Conservation (phyloP, 2,329 filamentous ascomycete species). For the Apiospora sp. region DNA sequence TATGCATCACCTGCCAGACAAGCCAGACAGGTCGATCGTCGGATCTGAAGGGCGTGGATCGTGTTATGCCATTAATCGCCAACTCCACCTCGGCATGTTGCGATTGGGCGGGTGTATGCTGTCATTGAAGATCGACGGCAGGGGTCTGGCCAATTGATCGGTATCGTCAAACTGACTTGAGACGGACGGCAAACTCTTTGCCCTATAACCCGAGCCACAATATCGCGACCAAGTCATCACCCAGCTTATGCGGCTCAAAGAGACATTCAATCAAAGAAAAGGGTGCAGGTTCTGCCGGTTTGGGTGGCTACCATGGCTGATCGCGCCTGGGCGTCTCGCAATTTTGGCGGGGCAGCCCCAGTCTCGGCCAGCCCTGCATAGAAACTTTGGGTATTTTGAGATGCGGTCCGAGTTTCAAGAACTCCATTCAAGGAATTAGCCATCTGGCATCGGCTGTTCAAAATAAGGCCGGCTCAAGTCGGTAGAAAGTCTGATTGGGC, state of each 20-base stretch:
- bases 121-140: not conserved
- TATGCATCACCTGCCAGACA: not conserved
- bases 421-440: not conserved
- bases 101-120: not conserved
- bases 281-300: not conserved
- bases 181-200: constrained; percentile 4
- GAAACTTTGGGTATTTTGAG: not conserved
- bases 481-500: not conserved
- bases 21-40: not conserved
- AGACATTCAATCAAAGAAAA: constrained; percentile 1
- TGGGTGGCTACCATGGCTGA: not conserved
- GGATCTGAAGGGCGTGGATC: not conserved
- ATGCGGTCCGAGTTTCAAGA: constrained; percentile 1
- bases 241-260: constrained; percentile 2
- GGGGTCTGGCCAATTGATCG: not conserved
- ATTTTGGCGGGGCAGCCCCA: not conserved
- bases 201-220: not conserved
- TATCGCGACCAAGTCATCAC: not conserved
- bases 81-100: not conserved
- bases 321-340: not conserved
- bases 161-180: constrained; percentile 16
- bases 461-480: not conserved
- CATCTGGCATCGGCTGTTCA: not conserved
- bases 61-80: constrained; percentile 8
- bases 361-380: not conserved